Evolutionary conservation across 2,329 filamentous ascomycete genomes (phyloP), one percentile per base, ranked within the genome.

Genomic region (Metarhizium humberi): DNA sequence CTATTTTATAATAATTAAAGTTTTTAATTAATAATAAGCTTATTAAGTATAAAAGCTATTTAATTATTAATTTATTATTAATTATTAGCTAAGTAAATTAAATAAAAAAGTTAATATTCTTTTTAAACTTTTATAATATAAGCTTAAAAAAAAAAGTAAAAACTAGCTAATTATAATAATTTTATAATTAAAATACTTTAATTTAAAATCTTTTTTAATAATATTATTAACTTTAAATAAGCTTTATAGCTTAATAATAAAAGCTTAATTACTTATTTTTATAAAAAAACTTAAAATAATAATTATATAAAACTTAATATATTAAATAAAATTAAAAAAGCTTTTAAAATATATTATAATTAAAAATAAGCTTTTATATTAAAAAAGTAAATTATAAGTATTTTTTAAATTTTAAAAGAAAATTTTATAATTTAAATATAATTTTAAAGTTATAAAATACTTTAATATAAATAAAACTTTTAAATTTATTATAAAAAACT

Each of bases 81-180:
- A 43, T n/a, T 43, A 43, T 6, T 14, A n/a, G 1, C 40, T 43
- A 43, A 6, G 3, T 2, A 43, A 43, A 18, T 8, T 14, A 16
- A 43, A 43, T 43, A 43, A 43, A 4, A 43, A 43, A 18, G 40
- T 8, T 43, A 43, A 43, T 43, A 43, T 43, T 43, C n/a, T 43
- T 6, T 43, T 43, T 6, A 14, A 6, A 43, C 14, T 43, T 6
- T 18, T 18, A 16, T 43, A 43, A n/a, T 43, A 43, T 43, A 14
- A 43, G 4, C 40, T 6, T 43, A 43, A 43, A 6, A 43, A 43
- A 43, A 14, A 18, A 18, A 14, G 6, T 43, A 43, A 43, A 14
- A 18, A 43, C 3, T 43, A 43, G 14, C 6, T 43, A 43, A 43
- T 43, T 43, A 43, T 43, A 43, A 43, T 43, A 43, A 1, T 43